Base-by-base conservation (phyloP, 768 basidiomycete genomes). In the Lentinula sp. region DNA sequence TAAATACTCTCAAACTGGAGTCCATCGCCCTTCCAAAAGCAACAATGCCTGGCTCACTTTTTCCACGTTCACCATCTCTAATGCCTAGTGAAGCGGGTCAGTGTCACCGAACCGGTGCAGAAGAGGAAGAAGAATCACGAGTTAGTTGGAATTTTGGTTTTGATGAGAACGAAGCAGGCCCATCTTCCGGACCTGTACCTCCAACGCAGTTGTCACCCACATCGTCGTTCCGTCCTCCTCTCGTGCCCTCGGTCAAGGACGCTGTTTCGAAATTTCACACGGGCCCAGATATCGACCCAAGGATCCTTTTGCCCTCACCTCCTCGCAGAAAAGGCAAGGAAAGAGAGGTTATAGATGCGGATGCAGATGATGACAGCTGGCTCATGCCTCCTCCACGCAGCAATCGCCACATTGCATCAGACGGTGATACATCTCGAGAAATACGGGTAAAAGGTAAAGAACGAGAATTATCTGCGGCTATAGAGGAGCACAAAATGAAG, bases 11-110 rank as follows among this genome's bases (percentile, higher is more conserved):
- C 41, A 43, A 75, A 71, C 43, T 75, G 74, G 32, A 74, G 72
- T n/a, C 73, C 73, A 7, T 83, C 83, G 2, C 66, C 80, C 16
- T 5, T 13, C 12, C 16, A 23, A 45, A 43, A 39, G 13, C 42
- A 0, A 85, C 85, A 1, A 93, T 93, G 90, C 91, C 90, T 20
- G 91, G 90, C 7, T 82, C 91, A 1, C 81, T 93, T 12, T 90
- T 85, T 67, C 83, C 89, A 4, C 85, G 88, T 8, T 90, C 91
- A 0, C 79, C 84, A 0, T 89, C 89, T n/a, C 74, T 85, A 12
- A 74, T 85, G 35, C 83, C 85, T 32, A 75, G 76, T 45, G 43
- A 58, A 58, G 35, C 61, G 46, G 59, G 56, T 23, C 20, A 56
- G 3, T n/a, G 6, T 20, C 4, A n/a, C 9, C 6, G 33, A 37